A percentile compares a stretch with the other conserved stretches of the same genome.
These are phyloP conservation scores for Musa beccarii DNA, from an alignment of 176 grass and related monocot genomes.

Conservation along the genomic window DNA sequence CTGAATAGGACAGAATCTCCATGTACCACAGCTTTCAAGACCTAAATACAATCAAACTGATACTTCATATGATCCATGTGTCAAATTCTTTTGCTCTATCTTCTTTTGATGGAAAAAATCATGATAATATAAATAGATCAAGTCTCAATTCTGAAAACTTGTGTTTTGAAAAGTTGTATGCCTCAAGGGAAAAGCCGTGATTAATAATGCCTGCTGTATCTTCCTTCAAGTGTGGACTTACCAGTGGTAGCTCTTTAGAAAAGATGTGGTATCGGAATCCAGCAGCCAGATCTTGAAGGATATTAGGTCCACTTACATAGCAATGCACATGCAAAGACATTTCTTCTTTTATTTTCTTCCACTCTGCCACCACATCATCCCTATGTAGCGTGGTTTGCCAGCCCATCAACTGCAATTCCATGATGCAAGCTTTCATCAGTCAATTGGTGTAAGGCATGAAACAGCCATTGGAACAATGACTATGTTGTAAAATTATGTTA, in stretches of 20 bases:
- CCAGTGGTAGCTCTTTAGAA: slow-evolving; percentile 87
- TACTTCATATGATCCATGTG: background rate
- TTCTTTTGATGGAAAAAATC: too few relatives aligned
- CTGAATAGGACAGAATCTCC: slow-evolving; percentile 65
- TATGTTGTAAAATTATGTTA: background rate
- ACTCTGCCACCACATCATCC: slow-evolving; percentile 84
- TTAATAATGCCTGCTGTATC: too few relatives aligned
- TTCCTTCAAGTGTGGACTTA: slow-evolving; percentile 12
- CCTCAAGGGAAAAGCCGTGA: background rate
- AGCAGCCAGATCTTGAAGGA: slow-evolving; percentile 66
- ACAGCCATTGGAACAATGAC: background rate
- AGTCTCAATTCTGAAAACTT: background rate
- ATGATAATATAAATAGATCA: background rate
- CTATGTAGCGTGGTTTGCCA: slow-evolving; percentile 55
- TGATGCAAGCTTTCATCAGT: slow-evolving; percentile 11
- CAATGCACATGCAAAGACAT: slow-evolving; percentile 89
- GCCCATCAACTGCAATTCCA: slow-evolving; percentile 31
- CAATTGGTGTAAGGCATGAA: background rate
- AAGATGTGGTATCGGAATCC: slow-evolving; percentile 90
- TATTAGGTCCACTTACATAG: slow-evolving; percentile 74
- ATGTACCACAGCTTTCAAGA: slow-evolving; percentile 74
- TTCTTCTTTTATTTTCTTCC: slow-evolving; percentile 63
- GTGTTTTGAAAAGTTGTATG: background rate
- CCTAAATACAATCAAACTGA: slow-evolving; percentile 25
- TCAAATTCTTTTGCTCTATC: background rate